Percentiles rank a stretch among this genome's conserved stretches.
Conservation (phyloP, 768 basidiomycete species). For the Amylocystis lapponica region DNA sequence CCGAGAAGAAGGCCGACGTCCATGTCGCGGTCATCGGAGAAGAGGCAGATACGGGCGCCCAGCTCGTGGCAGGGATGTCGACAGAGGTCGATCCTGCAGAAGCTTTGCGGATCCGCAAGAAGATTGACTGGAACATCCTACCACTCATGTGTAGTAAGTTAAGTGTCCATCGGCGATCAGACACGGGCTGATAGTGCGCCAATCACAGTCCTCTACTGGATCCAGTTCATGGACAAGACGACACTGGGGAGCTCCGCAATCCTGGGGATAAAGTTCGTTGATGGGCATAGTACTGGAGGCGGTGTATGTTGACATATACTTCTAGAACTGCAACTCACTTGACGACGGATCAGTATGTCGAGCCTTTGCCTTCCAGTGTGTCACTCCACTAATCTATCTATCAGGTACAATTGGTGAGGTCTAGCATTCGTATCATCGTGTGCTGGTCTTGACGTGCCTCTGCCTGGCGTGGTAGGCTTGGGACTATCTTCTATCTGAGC, state of each 20-base stretch:
- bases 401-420: constrained; percentile 62
- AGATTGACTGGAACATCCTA: constrained; percentile 64
- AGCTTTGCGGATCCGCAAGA: constrained; percentile 45
- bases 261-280: constrained; percentile 57
- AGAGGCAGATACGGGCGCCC: constrained; percentile 60
- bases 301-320: too few relatives aligned
- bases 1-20: constrained; percentile 24
- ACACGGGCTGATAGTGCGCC: not conserved
- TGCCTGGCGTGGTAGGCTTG: constrained; percentile 44
- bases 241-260: constrained; percentile 65
- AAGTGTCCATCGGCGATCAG: not conserved
- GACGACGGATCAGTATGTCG: constrained; percentile 54
- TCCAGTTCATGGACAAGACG: constrained; percentile 79
- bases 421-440: not conserved
- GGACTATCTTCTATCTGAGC: constrained; percentile 69
- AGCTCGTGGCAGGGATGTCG: constrained; percentile 42
- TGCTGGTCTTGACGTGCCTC: too few relatives aligned
- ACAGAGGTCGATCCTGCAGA: constrained; percentile 46
- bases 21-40: constrained; percentile 36
- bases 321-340: constrained; percentile 54
- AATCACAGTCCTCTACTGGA: constrained; percentile 33
- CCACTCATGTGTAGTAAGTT: constrained; percentile 74
- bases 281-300: not conserved
- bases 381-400: not conserved
- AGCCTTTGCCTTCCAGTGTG: not conserved